Percentiles rank a stretch among this genome's conserved stretches.
These are phyloP conservation scores for Mycena epipterygia DNA, from an alignment of 768 basidiomycete species.

Conservation along the genomic window DNA sequence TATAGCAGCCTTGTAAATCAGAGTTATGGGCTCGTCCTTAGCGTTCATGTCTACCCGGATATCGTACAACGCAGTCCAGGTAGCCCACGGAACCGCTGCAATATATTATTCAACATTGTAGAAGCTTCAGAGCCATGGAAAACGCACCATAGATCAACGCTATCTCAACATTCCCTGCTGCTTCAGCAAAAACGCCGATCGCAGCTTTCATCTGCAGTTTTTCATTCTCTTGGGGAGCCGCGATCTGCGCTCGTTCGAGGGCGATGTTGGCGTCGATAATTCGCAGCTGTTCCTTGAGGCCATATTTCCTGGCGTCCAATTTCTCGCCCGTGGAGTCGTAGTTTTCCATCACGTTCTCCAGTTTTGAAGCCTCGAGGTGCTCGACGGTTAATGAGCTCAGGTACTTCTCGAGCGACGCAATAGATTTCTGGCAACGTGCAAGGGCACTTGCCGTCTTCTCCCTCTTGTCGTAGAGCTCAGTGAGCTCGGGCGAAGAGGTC, in stretches of 20 bases:
- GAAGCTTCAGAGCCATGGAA: background rate
- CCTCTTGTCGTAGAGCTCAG: conserved; percentile 1
- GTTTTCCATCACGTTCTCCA: conserved; percentile 31
- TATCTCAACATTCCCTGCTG: conserved; percentile 38
- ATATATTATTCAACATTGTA: background rate
- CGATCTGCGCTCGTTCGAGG: conserved; percentile 4
- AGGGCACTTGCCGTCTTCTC: conserved; percentile 28
- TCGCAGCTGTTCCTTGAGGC: conserved; percentile 32
- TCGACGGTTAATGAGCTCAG: conserved; percentile 31
- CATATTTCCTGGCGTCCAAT: conserved; percentile 29
- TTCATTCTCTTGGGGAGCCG: conserved; percentile 25
- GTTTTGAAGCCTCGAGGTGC: conserved; percentile 35
- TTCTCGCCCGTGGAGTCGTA: conserved; percentile 35
- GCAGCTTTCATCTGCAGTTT: conserved; percentile 30
- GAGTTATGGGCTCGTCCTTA: conserved; percentile 32
- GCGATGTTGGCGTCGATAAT: conserved; percentile 29
- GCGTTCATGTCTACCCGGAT: conserved; percentile 37
- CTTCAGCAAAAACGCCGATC: conserved; percentile 39
- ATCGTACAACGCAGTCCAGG: conserved; percentile 40
- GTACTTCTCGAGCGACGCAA: conserved; percentile 36
- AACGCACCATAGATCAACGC: conserved; percentile 40
- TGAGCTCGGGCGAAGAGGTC: conserved; percentile 19
- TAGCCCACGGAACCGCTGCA: conserved; percentile 36
- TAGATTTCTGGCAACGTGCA: conserved; percentile 34
- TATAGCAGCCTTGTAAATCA: conserved; percentile 40